Base-by-base conservation (phyloP, 371 early-diverging fungal genomes). In the Mucor piriformis region DNA sequence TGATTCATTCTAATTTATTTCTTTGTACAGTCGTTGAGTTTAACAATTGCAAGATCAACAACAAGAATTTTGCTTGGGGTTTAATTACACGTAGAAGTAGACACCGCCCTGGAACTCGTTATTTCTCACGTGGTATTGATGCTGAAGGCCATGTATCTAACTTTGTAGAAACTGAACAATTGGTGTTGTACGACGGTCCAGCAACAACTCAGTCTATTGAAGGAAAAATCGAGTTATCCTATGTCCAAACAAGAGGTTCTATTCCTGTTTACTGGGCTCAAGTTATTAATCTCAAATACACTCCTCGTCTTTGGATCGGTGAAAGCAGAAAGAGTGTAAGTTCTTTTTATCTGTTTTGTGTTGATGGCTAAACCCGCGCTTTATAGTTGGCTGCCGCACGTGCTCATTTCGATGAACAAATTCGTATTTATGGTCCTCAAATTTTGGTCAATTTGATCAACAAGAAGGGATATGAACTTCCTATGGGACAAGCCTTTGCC, bases 201-300 rank as follows among this genome's bases (percentile, higher is more conserved):
- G 59, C 67, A 3, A 54, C 59, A n/a, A 44, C 37, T 20, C 57
- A 63, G 24, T 11, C 25, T 16, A 35, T 46, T 6, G 64, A 60
- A 8, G 82, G 77, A 55, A 70, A 72, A 23, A 63, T 66, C 7
- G 74, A 82, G 59, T 61, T 86, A 6, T 71, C 95, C 3, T 95
- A 86, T 83, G 88, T 97, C 11, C 99, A 99, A 68, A 89, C 95
- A 3, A 88, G 99, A 49, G 99, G 99, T 4, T 97, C 98, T 0
- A 96, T 99, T 63, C 99, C 99, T 18, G 72, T 99, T 11, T 92
- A 83, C 61, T 99, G 99, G 99, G 74, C 86, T 13, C 99, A 99
- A 70, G 78, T 88, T 49, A 89, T 92, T 67, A 93, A 93, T 61
- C 83, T 93, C 64, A 88, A 90, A 50, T 99, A 99, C 65, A 91